phyloP scores from a whole-genome alignment of 495 filamentous ascomycete genomes.

The Neurospora africana region DNA sequence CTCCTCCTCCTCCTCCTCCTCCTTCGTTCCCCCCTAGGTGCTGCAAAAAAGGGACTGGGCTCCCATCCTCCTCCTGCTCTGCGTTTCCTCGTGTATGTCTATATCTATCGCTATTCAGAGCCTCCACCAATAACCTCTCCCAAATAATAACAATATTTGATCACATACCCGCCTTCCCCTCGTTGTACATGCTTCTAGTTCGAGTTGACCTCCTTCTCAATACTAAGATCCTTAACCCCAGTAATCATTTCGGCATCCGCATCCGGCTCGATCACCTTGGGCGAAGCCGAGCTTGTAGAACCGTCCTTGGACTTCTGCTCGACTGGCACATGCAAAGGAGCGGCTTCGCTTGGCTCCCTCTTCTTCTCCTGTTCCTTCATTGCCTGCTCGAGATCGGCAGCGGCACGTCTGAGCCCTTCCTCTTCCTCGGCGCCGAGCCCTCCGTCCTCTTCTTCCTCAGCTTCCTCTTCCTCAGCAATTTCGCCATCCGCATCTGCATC shows the following conservation, averaged over 20 bases:
- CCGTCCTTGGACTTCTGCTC: neutral
- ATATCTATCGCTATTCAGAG: neutral
- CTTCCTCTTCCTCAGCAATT: slow-evolving; percentile 16
- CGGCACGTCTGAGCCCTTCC: neutral
- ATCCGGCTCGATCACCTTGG: slow-evolving; percentile 21
- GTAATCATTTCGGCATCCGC: slow-evolving; percentile 40
- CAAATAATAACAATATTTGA: neutral
- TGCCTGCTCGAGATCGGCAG: neutral
- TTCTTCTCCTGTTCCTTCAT: neutral
- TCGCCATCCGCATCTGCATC: slow-evolving; percentile 31
- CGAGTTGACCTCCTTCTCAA: slow-evolving; percentile 20
- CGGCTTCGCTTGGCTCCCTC: neutral
- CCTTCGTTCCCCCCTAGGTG: neutral
- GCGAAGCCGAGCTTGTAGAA: slow-evolving; percentile 5
- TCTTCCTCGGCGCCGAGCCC: neutral
- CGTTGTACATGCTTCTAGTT: neutral
- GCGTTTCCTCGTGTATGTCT: neutral
- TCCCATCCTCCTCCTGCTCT: neutral
- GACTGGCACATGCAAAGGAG: neutral
- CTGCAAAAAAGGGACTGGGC: neutral
- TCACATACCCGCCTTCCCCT: neutral
- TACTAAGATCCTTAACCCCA: slow-evolving; percentile 32
- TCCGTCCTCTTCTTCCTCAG: neutral
- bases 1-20: neutral
- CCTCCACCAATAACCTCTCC: neutral